Evolutionary conservation across 192 early-diverging fungal genomes (phyloP), one percentile per base, ranked within the genome.

Genomic region (Dissophora globulifera): DNA sequence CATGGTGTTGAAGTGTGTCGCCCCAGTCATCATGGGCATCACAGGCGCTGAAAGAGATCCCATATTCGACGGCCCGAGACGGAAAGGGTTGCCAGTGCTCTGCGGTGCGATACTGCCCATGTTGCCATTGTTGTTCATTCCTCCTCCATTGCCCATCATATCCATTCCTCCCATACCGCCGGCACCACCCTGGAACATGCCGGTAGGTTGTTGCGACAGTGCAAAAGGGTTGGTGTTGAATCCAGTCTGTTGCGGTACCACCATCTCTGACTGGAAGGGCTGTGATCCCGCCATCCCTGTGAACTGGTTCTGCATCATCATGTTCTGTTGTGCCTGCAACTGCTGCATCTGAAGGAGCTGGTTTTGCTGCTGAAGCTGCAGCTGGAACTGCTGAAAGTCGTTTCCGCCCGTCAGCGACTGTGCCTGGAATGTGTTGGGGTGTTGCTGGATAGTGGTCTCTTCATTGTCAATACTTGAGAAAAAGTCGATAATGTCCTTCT

Each of bases 381-480:
- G 50, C 29, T 70, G 60, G 55, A 74, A 78, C 30, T 74, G 78
- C 47, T 81, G 82, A 40, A 79, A 80, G 7, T 58, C 69, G 49
- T 74, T 43, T 1, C 54, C 50, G 26, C 62, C 65, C 2, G 62
- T 50, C 61, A 69, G 19, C 52, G 58, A 57, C 38, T 62, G 54
- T 0, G 58, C 61, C 20, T 78, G 59, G 53, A 69, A 64, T 17
- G 54, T 43, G 60, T 72, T 62, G 17, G 54, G 69, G 29, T 62
- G 72, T 22, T 67, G 67, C 29, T 72, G 58, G 23, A 79, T 68
- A 12, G 62, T 43, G 12, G 78, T 79, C 49, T 83, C 79, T 40
- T 82, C 71, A 29, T 75, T 59, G 41, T 82, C 81, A 29, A 82
- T 82, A 19, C 69, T 74, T 13, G 81, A 74, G 45, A 79, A 82